These are phyloP conservation scores for Harringtonia aguacate DNA, from an alignment of 2,329 filamentous ascomycete genomes.

Conservation along the genomic window DNA sequence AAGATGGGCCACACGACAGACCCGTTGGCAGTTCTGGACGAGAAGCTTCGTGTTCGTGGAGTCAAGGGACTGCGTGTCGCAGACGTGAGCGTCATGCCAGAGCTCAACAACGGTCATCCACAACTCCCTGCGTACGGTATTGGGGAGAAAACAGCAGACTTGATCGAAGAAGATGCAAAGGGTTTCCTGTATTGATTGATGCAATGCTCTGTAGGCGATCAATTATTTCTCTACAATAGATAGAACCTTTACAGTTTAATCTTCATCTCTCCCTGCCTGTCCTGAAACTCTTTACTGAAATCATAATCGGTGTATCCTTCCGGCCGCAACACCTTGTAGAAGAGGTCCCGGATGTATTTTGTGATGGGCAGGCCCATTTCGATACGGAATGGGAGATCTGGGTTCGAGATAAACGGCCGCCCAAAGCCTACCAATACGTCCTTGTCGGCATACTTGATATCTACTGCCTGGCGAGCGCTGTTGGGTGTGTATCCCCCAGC, in stretches of 20 bases:
- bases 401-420: conserved; percentile 30
- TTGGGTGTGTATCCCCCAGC: conserved; percentile 16
- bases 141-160: background rate
- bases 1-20: background rate
- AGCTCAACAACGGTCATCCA: background rate
- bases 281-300: too few relatives aligned
- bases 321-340: too few relatives aligned
- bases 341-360: too few relatives aligned
- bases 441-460: conserved; percentile 15
- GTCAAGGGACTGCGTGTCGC: background rate
- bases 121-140: background rate
- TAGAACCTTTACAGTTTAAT: too few relatives aligned
- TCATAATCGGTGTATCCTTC: too few relatives aligned
- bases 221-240: too few relatives aligned
- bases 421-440: conserved; percentile 25
- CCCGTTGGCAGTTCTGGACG: background rate
- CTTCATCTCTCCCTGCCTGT: too few relatives aligned
- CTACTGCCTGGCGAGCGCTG: conserved; percentile 16
- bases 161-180: background rate
- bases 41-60: background rate
- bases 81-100: background rate
- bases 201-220: too few relatives aligned
- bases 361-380: too few relatives aligned
- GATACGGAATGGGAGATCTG: too few relatives aligned
- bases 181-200: too few relatives aligned